Conservation (phyloP, 257 asterid genomes). For the Knoxia roxburghii region DNA sequence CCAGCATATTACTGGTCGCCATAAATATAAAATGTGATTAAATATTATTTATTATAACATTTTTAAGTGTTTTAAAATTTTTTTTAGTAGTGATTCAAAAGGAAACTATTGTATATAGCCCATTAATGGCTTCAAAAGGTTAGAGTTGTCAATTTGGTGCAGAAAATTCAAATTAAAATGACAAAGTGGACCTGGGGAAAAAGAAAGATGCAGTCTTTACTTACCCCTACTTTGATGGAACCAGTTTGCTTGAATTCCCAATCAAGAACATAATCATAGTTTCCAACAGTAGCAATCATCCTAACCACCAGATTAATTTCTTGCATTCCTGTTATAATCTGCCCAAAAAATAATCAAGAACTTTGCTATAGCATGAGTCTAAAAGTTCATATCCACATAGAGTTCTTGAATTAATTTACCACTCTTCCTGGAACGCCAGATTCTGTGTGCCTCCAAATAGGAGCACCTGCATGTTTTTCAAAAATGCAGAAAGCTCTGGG, state of each 20-base stretch:
- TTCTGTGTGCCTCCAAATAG: conserved; percentile 78
- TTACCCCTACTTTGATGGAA: conserved; percentile 56
- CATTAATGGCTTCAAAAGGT: too few species aligned
- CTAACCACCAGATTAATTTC: conserved; percentile 58
- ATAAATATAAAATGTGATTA: too few species aligned
- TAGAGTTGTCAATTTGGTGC: too few species aligned
- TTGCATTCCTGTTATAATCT: conserved; percentile 48
- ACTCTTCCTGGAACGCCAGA: conserved; percentile 53
- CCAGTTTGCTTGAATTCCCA: conserved; percentile 88
- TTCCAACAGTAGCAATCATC: conserved; percentile 73
- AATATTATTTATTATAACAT: too few species aligned
- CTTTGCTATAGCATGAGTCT: not conserved
- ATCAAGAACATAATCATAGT: conserved; percentile 65
- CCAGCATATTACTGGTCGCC: too few species aligned
- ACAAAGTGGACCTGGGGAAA: too few species aligned
- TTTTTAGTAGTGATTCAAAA: too few species aligned
- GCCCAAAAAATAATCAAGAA: conserved; percentile 13
- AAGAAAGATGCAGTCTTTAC: not conserved
- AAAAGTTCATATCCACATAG: not conserved
- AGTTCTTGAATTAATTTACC: conserved; percentile 30
- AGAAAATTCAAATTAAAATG: too few species aligned
- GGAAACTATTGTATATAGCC: too few species aligned
- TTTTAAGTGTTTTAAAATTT: too few species aligned
- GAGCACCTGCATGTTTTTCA: conserved; percentile 44
- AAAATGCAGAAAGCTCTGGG: conserved; percentile 51